These are phyloP conservation scores for Colletotrichum siamense DNA, from an alignment of 2,329 filamentous ascomycete species.

Conservation along the genomic window DNA sequence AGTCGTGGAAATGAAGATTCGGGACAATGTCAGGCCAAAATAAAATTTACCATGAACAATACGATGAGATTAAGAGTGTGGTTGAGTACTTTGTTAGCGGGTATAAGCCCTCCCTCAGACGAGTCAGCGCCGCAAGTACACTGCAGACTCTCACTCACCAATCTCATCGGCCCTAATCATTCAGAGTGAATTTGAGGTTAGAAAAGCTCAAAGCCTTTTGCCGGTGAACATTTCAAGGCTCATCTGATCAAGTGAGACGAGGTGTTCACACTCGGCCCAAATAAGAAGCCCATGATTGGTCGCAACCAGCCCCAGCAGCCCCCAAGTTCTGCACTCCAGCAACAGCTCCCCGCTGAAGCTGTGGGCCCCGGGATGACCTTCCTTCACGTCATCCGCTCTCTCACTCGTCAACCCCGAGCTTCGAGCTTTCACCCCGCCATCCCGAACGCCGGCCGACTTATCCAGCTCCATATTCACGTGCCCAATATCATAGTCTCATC, in stretches of 20 bases:
- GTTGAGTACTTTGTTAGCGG: not conserved
- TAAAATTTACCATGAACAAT: not conserved
- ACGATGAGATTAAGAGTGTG: not conserved
- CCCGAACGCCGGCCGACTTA: not conserved
- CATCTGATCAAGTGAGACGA: not conserved
- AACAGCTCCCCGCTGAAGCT: not conserved
- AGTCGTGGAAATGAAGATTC: not conserved
- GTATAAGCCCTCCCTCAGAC: not conserved
- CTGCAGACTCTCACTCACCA: not conserved
- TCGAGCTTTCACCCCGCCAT: not conserved
- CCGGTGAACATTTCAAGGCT: not conserved
- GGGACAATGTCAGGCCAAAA: too few species aligned
- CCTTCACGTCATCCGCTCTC: not conserved
- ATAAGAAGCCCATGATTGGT: constrained; percentile 1
- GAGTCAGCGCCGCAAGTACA: not conserved
- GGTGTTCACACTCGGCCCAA: not conserved
- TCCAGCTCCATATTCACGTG: not conserved
- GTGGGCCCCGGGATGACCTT: not conserved
- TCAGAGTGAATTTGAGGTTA: not conserved
- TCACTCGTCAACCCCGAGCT: not conserved
- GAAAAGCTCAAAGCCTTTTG: not conserved
- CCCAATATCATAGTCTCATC: not conserved
- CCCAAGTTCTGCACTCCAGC: not conserved
- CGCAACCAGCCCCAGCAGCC: not conserved
- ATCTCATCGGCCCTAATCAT: not conserved